These are phyloP conservation scores for Hanseniaspora thailandica DNA, from an alignment of 805 yeast species.

Conservation along the genomic window DNA sequence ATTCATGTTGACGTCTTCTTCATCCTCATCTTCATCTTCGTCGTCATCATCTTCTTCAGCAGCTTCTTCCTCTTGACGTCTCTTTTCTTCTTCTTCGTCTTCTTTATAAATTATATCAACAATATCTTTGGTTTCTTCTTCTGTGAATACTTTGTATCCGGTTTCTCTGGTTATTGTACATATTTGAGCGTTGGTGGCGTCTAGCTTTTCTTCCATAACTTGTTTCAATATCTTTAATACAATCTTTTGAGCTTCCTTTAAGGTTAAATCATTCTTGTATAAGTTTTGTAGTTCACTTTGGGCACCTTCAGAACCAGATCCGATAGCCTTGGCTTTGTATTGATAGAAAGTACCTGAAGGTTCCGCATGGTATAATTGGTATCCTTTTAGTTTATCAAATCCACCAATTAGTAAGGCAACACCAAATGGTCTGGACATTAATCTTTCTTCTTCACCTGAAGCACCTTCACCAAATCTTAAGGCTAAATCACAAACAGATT, in stretches of 20 bases:
- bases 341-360: slow-evolving; percentile 97
- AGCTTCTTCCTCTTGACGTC: slow-evolving; percentile 66
- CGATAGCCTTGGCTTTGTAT: slow-evolving; percentile 97
- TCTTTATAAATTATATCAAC: slow-evolving; percentile 67
- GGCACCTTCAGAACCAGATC: slow-evolving; percentile 98
- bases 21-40: slow-evolving; percentile 15
- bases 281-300: slow-evolving; percentile 95
- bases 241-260: slow-evolving; percentile 84
- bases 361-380: slow-evolving; percentile 96
- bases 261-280: slow-evolving; percentile 82
- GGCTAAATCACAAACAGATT: slow-evolving; percentile 93
- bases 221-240: slow-evolving; percentile 84
- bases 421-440: slow-evolving; percentile 96
- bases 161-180: slow-evolving; percentile 79
- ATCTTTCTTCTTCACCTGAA: slow-evolving; percentile 71
- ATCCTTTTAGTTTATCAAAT: slow-evolving; percentile 81
- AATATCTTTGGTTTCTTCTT: slow-evolving; percentile 69
- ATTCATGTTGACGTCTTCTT: slow-evolving; percentile 28
- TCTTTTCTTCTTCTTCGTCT: slow-evolving; percentile 37
- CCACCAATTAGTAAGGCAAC: slow-evolving; percentile 96
- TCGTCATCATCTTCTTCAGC: slow-evolving; percentile 46
- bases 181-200: slow-evolving; percentile 87
- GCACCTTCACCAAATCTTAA: slow-evolving; percentile 96
- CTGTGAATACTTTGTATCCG: slow-evolving; percentile 78
- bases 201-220: slow-evolving; percentile 98